Evolutionary conservation across 73 alveolate species (phyloP).

Genomic region (Paramecium octaurelia): DNA sequence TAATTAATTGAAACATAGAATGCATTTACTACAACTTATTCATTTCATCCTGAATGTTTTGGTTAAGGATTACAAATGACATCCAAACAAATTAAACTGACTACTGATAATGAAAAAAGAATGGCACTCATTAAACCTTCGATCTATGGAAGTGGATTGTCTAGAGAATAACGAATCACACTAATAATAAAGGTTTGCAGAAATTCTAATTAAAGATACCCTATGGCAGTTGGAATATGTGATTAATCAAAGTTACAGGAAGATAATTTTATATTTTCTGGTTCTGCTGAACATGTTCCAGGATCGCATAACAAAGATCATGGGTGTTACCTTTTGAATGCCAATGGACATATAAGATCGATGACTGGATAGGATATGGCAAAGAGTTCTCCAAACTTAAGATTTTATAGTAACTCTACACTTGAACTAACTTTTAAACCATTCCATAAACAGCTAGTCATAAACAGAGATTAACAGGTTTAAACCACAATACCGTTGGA

Average conservation of each 20-base stretch:
- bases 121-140: background rate
- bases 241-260: background rate
- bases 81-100: background rate
- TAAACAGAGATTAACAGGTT: conserved; percentile 7
- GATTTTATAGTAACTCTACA: conserved; percentile 32
- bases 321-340: background rate
- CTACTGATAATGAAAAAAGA: background rate
- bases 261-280: background rate
- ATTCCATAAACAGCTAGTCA: background rate
- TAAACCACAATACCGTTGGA: background rate
- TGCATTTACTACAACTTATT: background rate
- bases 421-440: background rate
- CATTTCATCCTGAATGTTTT: conserved; percentile 1
- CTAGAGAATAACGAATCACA: background rate
- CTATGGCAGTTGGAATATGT: conserved; percentile 12
- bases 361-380: background rate
- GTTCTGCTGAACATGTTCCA: conserved; percentile 35
- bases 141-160: background rate
- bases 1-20: background rate
- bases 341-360: conserved; percentile 10
- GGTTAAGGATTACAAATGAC: background rate
- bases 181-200: background rate
- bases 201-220: background rate
- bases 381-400: background rate
- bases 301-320: conserved; percentile 18